Evolutionary conservation across 2,329 filamentous ascomycete species (phyloP).

Genomic region (Aureobasidium sp.): DNA sequence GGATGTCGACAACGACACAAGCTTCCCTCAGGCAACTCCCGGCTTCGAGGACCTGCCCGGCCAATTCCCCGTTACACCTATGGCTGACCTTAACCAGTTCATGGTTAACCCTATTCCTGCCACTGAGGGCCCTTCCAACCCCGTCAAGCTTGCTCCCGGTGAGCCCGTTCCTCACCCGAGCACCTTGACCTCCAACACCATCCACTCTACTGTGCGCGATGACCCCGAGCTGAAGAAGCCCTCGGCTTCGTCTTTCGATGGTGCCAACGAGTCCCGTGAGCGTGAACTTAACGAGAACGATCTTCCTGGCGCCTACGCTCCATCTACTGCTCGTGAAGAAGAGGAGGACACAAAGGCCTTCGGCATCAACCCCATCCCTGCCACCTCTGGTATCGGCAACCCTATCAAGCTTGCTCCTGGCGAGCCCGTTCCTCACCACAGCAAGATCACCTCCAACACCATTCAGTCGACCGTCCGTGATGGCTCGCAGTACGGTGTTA

Average conservation of each 20-base stretch:
- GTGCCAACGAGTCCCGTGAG: conserved; percentile 33
- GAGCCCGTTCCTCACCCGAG: conserved; percentile 67
- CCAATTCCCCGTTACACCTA: conserved; percentile 65
- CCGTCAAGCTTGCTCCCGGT: conserved; percentile 67
- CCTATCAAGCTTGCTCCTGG: conserved; percentile 71
- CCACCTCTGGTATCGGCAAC: conserved; percentile 55
- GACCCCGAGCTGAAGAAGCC: conserved; percentile 51
- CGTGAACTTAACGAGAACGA: conserved; percentile 11
- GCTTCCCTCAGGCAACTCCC: conserved; percentile 15
- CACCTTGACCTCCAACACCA: conserved; percentile 58
- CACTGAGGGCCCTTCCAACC: conserved; percentile 56
- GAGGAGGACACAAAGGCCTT: conserved; percentile 39
- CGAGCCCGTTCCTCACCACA: conserved; percentile 66
- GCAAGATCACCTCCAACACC: conserved; percentile 58
- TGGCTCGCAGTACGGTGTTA: conserved; percentile 78
- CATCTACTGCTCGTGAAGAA: not conserved
- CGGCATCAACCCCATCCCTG: conserved; percentile 47
- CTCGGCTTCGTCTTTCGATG: conserved; percentile 23
- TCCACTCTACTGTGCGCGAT: conserved; percentile 55
- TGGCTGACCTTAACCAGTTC: conserved; percentile 36
- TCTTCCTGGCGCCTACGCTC: conserved; percentile 1
- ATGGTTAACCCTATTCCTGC: conserved; percentile 44
- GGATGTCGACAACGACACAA: conserved; percentile 17
- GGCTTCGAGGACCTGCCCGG: conserved; percentile 46
- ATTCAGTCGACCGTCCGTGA: conserved; percentile 61